Percentiles rank a stretch among this genome's conserved stretches.
Evolutionary conservation across 164 flowering plant species (phyloP).

Genomic region (Litsea cubeba): DNA sequence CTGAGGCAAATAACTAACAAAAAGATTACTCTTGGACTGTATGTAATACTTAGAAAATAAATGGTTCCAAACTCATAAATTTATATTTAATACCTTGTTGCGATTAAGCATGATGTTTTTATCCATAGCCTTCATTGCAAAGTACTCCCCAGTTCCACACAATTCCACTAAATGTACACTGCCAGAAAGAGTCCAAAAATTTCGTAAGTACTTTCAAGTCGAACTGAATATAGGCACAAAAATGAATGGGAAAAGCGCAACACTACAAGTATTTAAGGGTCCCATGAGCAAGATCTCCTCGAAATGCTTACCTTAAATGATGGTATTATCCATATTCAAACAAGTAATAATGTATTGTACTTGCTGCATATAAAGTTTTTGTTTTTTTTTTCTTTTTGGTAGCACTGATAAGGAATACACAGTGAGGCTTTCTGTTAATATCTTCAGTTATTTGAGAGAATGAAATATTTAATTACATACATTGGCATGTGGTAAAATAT

Average conservation of each 20-base stretch:
- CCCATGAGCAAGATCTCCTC: neutral
- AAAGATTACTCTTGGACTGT: neutral
- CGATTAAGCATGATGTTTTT: constrained; percentile 89
- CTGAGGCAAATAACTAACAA: neutral
- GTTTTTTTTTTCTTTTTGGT: neutral
- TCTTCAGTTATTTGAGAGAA: neutral
- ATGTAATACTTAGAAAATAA: neutral
- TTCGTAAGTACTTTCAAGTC: neutral
- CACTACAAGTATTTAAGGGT: neutral
- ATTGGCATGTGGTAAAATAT: neutral
- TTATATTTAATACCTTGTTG: constrained; percentile 63
- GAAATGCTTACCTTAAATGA: neutral
- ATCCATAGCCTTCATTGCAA: constrained; percentile 99
- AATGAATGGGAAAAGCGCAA: neutral
- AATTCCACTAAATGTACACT: constrained; percentile 97
- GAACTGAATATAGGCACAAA: neutral
- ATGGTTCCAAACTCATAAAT: neutral
- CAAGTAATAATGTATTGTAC: neutral
- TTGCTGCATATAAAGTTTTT: neutral
- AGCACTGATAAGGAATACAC: neutral
- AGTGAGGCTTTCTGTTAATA: neutral
- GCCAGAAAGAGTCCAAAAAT: constrained; percentile 16
- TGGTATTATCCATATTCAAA: neutral
- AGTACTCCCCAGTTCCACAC: constrained; percentile 66
- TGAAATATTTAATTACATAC: neutral